Evolutionary conservation across 1,284 basidiomycete species (phyloP).

Genomic region (Blastosporella zonata): DNA sequence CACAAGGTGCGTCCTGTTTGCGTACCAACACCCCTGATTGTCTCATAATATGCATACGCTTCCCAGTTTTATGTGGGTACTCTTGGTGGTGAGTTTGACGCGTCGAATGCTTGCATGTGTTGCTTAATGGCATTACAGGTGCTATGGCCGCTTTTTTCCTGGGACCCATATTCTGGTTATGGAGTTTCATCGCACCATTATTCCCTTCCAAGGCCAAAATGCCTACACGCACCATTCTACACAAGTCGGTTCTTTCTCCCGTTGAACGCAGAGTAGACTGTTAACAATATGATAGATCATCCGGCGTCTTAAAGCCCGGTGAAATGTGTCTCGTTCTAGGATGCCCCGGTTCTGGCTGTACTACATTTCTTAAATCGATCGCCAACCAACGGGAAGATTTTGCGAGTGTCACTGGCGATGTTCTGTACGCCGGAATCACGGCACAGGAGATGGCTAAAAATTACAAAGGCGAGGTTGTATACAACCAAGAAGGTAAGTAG

Average conservation of each 20-base stretch:
- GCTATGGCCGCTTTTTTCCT: conserved; percentile 59
- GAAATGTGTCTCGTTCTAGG: conserved; percentile 75
- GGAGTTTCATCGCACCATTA: conserved; percentile 46
- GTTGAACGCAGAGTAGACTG: conserved; percentile 22
- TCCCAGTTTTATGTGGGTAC: conserved; percentile 63
- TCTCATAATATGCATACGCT: background rate
- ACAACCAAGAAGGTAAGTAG: conserved; percentile 69
- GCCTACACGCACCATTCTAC: conserved; percentile 57
- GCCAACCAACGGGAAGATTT: conserved; percentile 71
- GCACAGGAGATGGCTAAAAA: conserved; percentile 61
- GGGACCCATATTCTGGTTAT: conserved; percentile 49
- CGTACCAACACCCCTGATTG: background rate
- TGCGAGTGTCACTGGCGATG: conserved; percentile 57
- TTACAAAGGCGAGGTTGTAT: conserved; percentile 83
- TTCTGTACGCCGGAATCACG: conserved; percentile 72
- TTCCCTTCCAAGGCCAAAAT: conserved; percentile 46
- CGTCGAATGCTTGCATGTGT: background rate
- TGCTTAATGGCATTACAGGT: conserved; percentile 37
- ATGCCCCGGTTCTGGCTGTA: conserved; percentile 79
- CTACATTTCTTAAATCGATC: conserved; percentile 76
- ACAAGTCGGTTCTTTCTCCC: conserved; percentile 47
- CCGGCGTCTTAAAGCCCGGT: conserved; percentile 70
- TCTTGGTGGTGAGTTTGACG: conserved; percentile 44
- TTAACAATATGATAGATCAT: conserved; percentile 48
- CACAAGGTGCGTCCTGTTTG: conserved; percentile 45